phyloP scores from a whole-genome alignment of 257 asterid species.

The Przewalskia tangutica region DNA sequence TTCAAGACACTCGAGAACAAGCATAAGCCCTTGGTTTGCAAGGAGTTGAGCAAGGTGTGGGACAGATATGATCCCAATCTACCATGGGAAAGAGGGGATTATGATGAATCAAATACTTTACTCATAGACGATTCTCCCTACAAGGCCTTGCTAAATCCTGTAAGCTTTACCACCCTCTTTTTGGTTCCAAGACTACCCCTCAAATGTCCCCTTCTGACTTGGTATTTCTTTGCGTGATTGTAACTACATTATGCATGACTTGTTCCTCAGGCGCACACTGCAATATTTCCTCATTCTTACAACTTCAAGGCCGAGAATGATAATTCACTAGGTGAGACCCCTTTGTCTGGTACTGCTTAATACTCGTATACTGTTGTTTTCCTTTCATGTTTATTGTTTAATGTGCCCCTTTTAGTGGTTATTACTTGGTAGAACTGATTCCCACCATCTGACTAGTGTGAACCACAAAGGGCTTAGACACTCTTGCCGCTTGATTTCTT shows the following conservation, averaged over 20 bases:
- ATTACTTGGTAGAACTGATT: background rate
- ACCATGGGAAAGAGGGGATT: slow-evolving; percentile 76
- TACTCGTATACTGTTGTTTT: background rate
- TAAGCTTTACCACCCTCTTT: slow-evolving; percentile 23
- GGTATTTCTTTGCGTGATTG: background rate
- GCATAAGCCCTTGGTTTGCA: slow-evolving; percentile 73
- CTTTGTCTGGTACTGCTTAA: background rate
- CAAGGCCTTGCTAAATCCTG: slow-evolving; percentile 93
- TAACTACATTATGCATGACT: background rate
- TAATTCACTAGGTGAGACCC: slow-evolving; percentile 51
- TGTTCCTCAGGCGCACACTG: slow-evolving; percentile 48
- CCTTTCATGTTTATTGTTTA: background rate
- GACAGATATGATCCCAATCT: slow-evolving; percentile 36
- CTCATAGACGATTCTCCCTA: slow-evolving; percentile 94
- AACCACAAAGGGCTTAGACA: background rate
- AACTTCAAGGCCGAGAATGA: slow-evolving; percentile 32
- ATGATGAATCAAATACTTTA: slow-evolving; percentile 71
- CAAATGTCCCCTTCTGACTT: background rate
- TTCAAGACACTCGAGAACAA: slow-evolving; percentile 61
- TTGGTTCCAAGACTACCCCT: background rate
- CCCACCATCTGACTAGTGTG: background rate
- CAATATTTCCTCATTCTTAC: slow-evolving; percentile 62
- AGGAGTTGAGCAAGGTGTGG: slow-evolving; percentile 80
- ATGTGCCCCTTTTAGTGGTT: background rate
- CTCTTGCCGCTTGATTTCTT: background rate